phyloP scores from a whole-genome alignment of 1,284 basidiomycete genomes.

The Melampsora larici-populina region DNA sequence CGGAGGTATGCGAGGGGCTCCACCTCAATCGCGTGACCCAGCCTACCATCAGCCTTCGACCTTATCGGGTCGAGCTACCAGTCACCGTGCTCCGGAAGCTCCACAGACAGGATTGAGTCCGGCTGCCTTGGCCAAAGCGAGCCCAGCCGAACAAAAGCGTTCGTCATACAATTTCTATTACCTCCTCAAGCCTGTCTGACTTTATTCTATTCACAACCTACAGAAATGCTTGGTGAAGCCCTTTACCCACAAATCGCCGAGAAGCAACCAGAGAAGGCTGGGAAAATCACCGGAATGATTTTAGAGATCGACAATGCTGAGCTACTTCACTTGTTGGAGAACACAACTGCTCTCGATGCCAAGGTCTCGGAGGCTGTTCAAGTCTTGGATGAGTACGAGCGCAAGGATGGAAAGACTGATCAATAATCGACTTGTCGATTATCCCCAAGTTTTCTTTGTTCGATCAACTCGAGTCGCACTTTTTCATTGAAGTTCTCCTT shows the following conservation, averaged over 20 bases:
- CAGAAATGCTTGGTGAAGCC: slow-evolving; percentile 69
- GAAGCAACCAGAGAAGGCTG: slow-evolving; percentile 74
- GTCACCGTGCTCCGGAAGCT: slow-evolving; percentile 28
- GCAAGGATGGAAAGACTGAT: slow-evolving; percentile 54
- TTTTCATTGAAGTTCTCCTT: not conserved
- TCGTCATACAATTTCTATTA: slow-evolving; percentile 57
- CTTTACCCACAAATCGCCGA: slow-evolving; percentile 80
- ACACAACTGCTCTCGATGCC: slow-evolving; percentile 70
- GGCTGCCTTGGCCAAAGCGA: slow-evolving; percentile 66
- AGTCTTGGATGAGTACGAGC: slow-evolving; percentile 73
- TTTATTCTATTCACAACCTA: not conserved
- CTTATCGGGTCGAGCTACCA: slow-evolving; percentile 22
- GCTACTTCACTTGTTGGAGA: slow-evolving; percentile 77
- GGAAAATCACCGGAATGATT: slow-evolving; percentile 94
- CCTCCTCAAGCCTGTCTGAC: not conserved
- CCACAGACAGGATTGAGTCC: slow-evolving; percentile 54
- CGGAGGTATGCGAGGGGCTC: slow-evolving; percentile 13
- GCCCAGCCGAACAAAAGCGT: slow-evolving; percentile 90
- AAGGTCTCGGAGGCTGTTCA: slow-evolving; percentile 84
- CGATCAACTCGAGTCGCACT: not conserved
- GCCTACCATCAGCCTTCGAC: slow-evolving; percentile 13
- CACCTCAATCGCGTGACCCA: slow-evolving; percentile 14
- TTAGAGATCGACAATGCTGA: slow-evolving; percentile 95
- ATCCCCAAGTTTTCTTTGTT: not conserved
- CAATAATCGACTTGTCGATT: not conserved